These are phyloP conservation scores for Astraeus odoratus DNA, from an alignment of 768 basidiomycete genomes.

Conservation along the genomic window DNA sequence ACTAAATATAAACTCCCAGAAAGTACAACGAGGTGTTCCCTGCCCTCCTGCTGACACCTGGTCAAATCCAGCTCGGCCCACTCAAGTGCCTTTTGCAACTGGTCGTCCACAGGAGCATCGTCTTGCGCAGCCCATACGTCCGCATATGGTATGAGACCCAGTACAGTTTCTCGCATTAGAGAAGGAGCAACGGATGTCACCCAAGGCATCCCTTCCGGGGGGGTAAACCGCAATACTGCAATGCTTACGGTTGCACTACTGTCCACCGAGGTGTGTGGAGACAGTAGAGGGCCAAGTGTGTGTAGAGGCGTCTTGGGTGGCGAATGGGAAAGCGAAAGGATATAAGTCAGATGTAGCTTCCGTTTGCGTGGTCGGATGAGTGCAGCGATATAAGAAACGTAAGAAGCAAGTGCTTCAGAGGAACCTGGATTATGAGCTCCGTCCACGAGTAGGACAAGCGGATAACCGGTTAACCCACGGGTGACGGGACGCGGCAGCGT, in stretches of 20 bases:
- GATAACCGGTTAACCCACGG: conserved; percentile 7
- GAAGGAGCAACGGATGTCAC: conserved; percentile 54
- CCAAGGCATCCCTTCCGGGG: conserved; percentile 95
- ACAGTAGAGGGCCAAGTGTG: conserved; percentile 64
- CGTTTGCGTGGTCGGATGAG: conserved; percentile 14
- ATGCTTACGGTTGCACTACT: conserved; percentile 34
- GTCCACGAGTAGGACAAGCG: conserved; percentile 62
- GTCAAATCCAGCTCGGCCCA: conserved; percentile 28
- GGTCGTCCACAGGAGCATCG: conserved; percentile 22
- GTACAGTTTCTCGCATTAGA: conserved; percentile 43
- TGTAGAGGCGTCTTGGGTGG: conserved; percentile 76
- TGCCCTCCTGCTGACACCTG: conserved; percentile 5
- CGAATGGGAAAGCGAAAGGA: conserved; percentile 80
- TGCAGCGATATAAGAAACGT: conserved; percentile 36
- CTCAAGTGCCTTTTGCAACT: conserved; percentile 46
- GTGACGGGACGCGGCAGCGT: conserved; percentile 18
- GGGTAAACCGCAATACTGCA: conserved; percentile 58
- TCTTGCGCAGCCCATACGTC: conserved; percentile 39
- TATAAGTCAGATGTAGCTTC: conserved; percentile 50
- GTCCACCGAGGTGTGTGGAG: conserved; percentile 25
- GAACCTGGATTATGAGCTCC: conserved; percentile 93
- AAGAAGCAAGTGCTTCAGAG: conserved; percentile 56
- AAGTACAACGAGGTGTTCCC: conserved; percentile 53
- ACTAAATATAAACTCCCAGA: conserved; percentile 94
- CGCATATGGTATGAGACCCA: conserved; percentile 35